Evolutionary conservation across 805 yeast species (phyloP).

Genomic region (Saccharomycopsis schoenii): DNA sequence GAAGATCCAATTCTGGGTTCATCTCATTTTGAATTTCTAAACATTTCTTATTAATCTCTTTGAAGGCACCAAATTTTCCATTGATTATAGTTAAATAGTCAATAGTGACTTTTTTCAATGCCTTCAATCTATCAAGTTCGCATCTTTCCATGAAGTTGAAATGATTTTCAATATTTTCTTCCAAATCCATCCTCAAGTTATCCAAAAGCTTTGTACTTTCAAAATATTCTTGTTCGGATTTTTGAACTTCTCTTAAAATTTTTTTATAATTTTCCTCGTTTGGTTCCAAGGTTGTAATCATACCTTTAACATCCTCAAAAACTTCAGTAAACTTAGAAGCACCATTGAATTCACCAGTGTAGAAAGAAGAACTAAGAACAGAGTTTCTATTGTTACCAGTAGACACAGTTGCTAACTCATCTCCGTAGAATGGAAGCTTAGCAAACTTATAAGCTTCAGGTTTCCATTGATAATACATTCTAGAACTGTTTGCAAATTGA

Average conservation of each 20-base stretch:
- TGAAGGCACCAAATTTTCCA: constrained; percentile 47
- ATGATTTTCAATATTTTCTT: constrained; percentile 64
- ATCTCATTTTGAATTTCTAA: constrained; percentile 60
- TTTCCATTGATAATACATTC: constrained; percentile 74
- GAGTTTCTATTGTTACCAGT: neutral
- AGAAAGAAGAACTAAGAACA: constrained; percentile 9
- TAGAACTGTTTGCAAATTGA: constrained; percentile 63
- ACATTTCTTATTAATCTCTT: constrained; percentile 50
- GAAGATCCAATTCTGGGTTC: constrained; percentile 58
- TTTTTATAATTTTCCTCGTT: constrained; percentile 32
- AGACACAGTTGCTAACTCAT: neutral
- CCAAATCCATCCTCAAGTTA: constrained; percentile 58
- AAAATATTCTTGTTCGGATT: constrained; percentile 48
- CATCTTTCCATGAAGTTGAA: constrained; percentile 71
- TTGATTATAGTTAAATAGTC: constrained; percentile 64
- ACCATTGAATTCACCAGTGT: constrained; percentile 7
- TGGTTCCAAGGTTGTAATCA: constrained; percentile 18
- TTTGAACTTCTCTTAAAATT: constrained; percentile 46
- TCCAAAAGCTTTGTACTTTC: constrained; percentile 51
- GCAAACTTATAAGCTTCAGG: constrained; percentile 53
- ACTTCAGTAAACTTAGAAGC: constrained; percentile 13
- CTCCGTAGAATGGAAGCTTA: constrained; percentile 24
- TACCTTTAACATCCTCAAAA: constrained; percentile 16
- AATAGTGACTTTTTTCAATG: constrained; percentile 62
- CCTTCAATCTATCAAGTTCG: constrained; percentile 67